Base-by-base conservation (phyloP, 2,329 filamentous ascomycete species). In the Phialemonium atrogriseum region DNA sequence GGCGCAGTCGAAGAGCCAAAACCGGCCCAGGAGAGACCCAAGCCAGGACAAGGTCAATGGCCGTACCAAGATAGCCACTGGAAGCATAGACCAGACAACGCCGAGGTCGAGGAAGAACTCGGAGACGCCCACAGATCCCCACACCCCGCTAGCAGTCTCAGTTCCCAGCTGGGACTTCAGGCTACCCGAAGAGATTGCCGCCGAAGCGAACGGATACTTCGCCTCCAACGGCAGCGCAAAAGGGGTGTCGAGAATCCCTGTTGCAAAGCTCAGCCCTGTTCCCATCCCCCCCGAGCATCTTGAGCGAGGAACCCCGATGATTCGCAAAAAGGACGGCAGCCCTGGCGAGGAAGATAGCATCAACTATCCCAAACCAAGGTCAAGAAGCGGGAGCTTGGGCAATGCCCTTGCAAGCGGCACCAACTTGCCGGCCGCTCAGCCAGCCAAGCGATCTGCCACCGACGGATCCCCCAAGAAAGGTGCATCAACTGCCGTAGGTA, bases 201-300 rank as follows among this genome's bases (percentile, higher is more conserved):
- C 75, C 45, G 66, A 72, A 52, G 57, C 72, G 49, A 61, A 59
- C 24, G 62, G 57, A 32, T 76, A 73, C 41, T 72, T 65, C 47
- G 55, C 66, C 44, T 56, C 60, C 49, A 72, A 58, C 58, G 71
- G 45, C 43, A 61, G 52, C 41, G 68, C 53, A 48, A 81, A 70
- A 59, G 73, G 66, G 62, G 73, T 60, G 62, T 94, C 89, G 26
- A 78, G 85, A 33, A 95, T 98, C 51, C 91, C 91, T 1, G 70
- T 96, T 22, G 78, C 86, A 18, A 88, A 85, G 47, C 64, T 73
- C 10, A 94, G 85, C 51, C 82, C 84, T 3, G 71, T 77, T 13
- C 86, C 87, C 9, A 79, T 93, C 36, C 73, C 84, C 2, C 56
- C 72, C 31, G 75, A 81, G 30, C 75, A 80, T 41, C 65, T 85